A percentile compares a stretch with the other conserved stretches of the same genome.
These are phyloP conservation scores for Aspergillus vadensis DNA, from an alignment of 2,329 filamentous ascomycete species.

Conservation along the genomic window DNA sequence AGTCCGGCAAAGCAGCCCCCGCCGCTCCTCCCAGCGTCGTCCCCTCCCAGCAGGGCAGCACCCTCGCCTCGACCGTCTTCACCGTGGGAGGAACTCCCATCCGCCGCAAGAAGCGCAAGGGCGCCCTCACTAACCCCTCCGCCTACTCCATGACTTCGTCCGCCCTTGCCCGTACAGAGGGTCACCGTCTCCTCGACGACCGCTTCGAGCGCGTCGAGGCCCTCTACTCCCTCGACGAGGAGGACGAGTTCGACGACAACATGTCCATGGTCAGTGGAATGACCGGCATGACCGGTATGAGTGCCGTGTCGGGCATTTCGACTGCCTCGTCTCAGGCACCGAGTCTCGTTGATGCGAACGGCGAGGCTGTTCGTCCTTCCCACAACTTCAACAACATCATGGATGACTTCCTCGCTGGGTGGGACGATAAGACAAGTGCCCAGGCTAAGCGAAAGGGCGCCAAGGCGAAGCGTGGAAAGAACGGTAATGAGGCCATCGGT, in stretches of 20 bases:
- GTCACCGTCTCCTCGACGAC: conserved; percentile 79
- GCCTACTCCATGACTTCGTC: conserved; percentile 92
- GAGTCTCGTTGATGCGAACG: conserved; percentile 48
- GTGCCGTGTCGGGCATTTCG: conserved; percentile 59
- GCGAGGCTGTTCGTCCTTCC: conserved; percentile 59
- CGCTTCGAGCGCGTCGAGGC: conserved; percentile 91
- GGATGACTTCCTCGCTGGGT: conserved; percentile 82
- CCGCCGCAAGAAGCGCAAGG: conserved; percentile 90
- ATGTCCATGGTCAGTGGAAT: conserved; percentile 53
- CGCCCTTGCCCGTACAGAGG: conserved; percentile 82
- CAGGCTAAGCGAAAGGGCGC: conserved; percentile 48
- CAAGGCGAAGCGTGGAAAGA: conserved; percentile 67
- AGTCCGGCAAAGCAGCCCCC: conserved; percentile 39
- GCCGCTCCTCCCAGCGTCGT: conserved; percentile 40
- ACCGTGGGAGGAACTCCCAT: conserved; percentile 65
- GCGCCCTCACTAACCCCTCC: conserved; percentile 83
- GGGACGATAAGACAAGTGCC: conserved; percentile 47
- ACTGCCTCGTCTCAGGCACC: conserved; percentile 61
- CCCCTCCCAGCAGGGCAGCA: conserved; percentile 45
- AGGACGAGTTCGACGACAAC: conserved; percentile 53
- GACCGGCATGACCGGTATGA: conserved; percentile 61
- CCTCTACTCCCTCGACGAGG: conserved; percentile 67
- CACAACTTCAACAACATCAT: conserved; percentile 86
- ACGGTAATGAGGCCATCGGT: conserved; percentile 77
- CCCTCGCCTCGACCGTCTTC: conserved; percentile 48